Base-by-base conservation (phyloP, 176 grass and related monocot genomes). In the Pontederia paniculata region DNA sequence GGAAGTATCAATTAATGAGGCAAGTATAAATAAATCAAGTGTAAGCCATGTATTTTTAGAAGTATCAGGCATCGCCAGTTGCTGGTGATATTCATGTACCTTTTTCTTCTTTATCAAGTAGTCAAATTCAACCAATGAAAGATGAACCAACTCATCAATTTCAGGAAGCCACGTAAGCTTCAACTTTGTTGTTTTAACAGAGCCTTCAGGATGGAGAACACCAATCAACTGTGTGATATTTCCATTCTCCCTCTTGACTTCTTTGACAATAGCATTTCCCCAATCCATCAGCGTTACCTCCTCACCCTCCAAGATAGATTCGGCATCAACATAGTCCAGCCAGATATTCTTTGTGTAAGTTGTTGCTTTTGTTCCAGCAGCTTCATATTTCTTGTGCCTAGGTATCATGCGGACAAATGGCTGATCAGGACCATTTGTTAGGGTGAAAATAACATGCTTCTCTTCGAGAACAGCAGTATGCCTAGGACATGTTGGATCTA, bases 201-300 rank as follows among this genome's bases (percentile, higher is more conserved):
- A 89, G 9, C 91, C 91, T 61, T 96, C 82, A 48, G 83, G 79
- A 59, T 96, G 76, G 48, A 96, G 77, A 67, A 83, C 76, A 58
- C 91, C 91, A 81, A 83, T 71, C 68, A 96, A 61, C 63, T 85
- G 74, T 57, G 73, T 75, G 51, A 87, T 68, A 12, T 23, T 69
- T 73, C 77, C 76, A 78, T 86, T 77, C 46, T 89, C 79, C 60
- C 64, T 78, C 48, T 86, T 89, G 62, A 89, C 81, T 83, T 96
- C 86, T 76, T 73, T 83, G 16, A 96, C 74, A 42, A 96, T 87
- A 54, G 86, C 69, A 73, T 96, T 96, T 53, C 91, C 91, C 91
- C 85, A 96, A 60, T 96, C 91, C 91, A 96, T 96, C 57, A 96
- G 66, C 66, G 91, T 96, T 54, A 89, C 74, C 70, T 89, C 91